Evolutionary conservation across 371 early-diverging fungal genomes (phyloP), one percentile per base, ranked within the genome.

Genomic region (Mucor indicus): DNA sequence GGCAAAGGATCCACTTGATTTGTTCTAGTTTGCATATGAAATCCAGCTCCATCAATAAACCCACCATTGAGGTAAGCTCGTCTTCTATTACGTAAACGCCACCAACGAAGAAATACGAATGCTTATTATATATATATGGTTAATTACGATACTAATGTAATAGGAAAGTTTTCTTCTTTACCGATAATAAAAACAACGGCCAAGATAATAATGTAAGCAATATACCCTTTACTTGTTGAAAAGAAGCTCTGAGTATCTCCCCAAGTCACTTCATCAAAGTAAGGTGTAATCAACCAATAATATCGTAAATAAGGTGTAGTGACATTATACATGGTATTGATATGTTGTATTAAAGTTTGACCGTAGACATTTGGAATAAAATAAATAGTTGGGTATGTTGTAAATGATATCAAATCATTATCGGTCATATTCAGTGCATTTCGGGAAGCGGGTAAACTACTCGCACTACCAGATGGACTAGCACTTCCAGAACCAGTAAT

Each of bases 101-200:
- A 75, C 75, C 75, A 75, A 20, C 75, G 52, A 8, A 71, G 38
- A 19, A 75, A 46, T 25, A 75, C 48, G 8, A 69, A 44, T 29
- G 59, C 72, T 67, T 33, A 33, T 6, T 9, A 22, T 5, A 22
- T 16, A n/a, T n/a, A n/a, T 20, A 43, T 30, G 15, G 38, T 13
- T 15, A 13, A 11, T 13, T 13, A 15, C n/a, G 4, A 33, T 4
- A 13, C 9, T n/a, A 33, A 15, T 32, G 5, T 5, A n/a, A n/a
- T n/a, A n/a, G n/a, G n/a, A n/a, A n/a, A n/a, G n/a, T n/a, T n/a
- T n/a, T n/a, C n/a, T n/a, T n/a, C n/a, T n/a, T 53, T 71, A 69
- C 75, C 69, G 19, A 75, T 57, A 15, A 71, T 17, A 32, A 75
- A 71, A 2, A 64, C 24, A 15, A 61, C 69, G 13, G 59, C 67